Percentiles rank a stretch among this genome's conserved stretches.
These are phyloP conservation scores for Sindora glabra DNA, from an alignment of 306 rosid genomes.

Conservation along the genomic window DNA sequence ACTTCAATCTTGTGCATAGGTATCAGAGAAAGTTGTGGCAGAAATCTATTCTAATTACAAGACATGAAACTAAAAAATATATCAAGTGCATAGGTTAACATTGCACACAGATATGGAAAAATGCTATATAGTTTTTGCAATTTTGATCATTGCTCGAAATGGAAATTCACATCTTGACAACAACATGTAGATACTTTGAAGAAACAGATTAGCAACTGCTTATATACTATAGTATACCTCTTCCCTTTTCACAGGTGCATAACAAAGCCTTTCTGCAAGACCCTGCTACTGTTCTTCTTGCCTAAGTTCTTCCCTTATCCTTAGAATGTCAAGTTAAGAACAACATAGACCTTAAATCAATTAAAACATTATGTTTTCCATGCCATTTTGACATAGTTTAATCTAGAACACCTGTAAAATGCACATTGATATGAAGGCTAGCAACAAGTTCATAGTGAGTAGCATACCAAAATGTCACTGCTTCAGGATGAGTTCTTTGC, in stretches of 20 bases:
- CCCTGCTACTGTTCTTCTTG: conserved; percentile 82
- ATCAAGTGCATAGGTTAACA: conserved; percentile 18
- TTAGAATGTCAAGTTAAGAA: conserved; percentile 27
- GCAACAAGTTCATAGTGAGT: too few species aligned
- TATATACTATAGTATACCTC: conserved; percentile 38
- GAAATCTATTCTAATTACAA: background rate
- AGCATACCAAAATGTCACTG: too few species aligned
- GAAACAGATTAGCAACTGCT: background rate
- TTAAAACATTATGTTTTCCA: background rate
- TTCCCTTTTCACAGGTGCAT: conserved; percentile 34
- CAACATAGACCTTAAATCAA: background rate
- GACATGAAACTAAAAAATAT: background rate
- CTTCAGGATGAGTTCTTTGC: too few species aligned
- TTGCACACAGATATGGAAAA: conserved; percentile 85
- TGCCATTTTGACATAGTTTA: background rate
- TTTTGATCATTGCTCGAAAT: conserved; percentile 33
- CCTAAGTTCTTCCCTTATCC: conserved; percentile 61
- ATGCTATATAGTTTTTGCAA: conserved; percentile 77
- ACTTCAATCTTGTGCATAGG: too few species aligned
- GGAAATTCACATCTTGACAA: background rate
- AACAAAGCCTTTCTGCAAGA: conserved; percentile 81
- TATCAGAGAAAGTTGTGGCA: background rate
- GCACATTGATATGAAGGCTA: conserved; percentile 57
- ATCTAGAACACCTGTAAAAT: conserved; percentile 1
- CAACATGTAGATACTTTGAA: background rate